A percentile compares a stretch with the other conserved stretches of the same genome.
phyloP scores from a whole-genome alignment of 495 filamentous ascomycete genomes.

The Penicillium turbatum region DNA sequence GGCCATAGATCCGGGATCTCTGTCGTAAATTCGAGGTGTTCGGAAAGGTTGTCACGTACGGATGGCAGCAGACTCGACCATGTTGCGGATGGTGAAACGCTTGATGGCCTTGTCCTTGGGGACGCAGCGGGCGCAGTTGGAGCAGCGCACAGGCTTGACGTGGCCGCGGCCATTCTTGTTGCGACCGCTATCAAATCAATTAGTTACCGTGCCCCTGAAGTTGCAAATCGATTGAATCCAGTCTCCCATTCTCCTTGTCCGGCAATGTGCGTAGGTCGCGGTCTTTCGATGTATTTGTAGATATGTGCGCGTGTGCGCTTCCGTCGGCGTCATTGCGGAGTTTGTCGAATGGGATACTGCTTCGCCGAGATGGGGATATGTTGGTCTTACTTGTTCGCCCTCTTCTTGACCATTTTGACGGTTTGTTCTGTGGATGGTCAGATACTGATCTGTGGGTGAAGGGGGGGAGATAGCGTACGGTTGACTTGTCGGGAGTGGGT shows the following conservation, averaged over 20 bases:
- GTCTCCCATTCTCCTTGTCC: slow-evolving; percentile 22
- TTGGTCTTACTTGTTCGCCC: slow-evolving; percentile 84
- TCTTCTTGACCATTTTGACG: slow-evolving; percentile 99
- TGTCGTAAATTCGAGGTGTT: slow-evolving; percentile 8
- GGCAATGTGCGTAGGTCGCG: slow-evolving; percentile 19
- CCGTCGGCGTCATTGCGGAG: slow-evolving; percentile 33
- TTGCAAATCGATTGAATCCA: slow-evolving; percentile 16
- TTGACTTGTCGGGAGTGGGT: slow-evolving; percentile 47
- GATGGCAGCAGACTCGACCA: slow-evolving; percentile 99
- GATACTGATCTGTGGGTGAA: slow-evolving; percentile 25
- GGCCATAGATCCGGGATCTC: slow-evolving; percentile 7
- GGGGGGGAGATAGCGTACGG: slow-evolving; percentile 37
- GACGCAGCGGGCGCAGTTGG: slow-evolving; percentile 99
- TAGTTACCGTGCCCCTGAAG: slow-evolving; percentile 14
- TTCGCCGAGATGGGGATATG: slow-evolving; percentile 23
- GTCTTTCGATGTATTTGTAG: slow-evolving; percentile 4
- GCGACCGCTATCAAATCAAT: slow-evolving; percentile 64
- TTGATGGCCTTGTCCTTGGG: slow-evolving; percentile 99
- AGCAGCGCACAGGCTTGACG: slow-evolving; percentile 99
- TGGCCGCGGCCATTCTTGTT: slow-evolving; percentile 99
- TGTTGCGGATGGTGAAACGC: slow-evolving; percentile 99
- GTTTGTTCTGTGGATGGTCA: slow-evolving; percentile 46
- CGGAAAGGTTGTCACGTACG: slow-evolving; percentile 62
- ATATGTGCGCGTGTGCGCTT: slow-evolving; percentile 10
- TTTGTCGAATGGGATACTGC: slow-evolving; percentile 27